A percentile compares a stretch with the other conserved stretches of the same genome.
These are phyloP conservation scores for Amanita jacksonii DNA, from an alignment of 768 basidiomycete genomes.

Conservation along the genomic window DNA sequence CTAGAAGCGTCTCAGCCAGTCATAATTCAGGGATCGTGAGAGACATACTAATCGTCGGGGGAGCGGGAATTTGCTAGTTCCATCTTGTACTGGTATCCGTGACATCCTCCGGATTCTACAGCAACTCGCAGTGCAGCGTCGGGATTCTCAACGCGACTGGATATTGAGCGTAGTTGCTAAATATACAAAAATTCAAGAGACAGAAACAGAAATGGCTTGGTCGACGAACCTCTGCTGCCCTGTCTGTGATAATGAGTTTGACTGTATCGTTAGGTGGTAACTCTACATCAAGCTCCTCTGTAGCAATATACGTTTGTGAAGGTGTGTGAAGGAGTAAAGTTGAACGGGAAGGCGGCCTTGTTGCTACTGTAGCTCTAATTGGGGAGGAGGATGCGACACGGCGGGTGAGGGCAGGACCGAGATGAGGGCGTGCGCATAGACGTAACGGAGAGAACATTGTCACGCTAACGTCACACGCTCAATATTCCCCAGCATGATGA, in stretches of 20 bases:
- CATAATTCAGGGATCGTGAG: not conserved
- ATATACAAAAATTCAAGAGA: slow-evolving; percentile 1
- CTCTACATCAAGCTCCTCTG: slow-evolving; percentile 57
- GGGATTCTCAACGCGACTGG: slow-evolving; percentile 51
- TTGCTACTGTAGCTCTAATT: slow-evolving; percentile 25
- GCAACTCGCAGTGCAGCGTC: slow-evolving; percentile 67
- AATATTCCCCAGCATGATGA: too few relatives aligned
- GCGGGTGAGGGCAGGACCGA: not conserved
- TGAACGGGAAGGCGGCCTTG: slow-evolving; percentile 34
- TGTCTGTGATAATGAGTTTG: slow-evolving; percentile 52
- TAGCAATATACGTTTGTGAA: slow-evolving; percentile 41
- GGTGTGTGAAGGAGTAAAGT: slow-evolving; percentile 43
- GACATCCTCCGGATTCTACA: slow-evolving; percentile 93
- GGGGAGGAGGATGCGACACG: slow-evolving; percentile 3
- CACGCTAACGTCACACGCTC: not conserved
- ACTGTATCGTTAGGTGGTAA: slow-evolving; percentile 44
- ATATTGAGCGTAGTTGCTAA: slow-evolving; percentile 75
- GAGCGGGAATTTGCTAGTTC: slow-evolving; percentile 54
- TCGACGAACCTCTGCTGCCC: slow-evolving; percentile 58
- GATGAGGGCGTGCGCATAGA: not conserved
- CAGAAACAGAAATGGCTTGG: slow-evolving; percentile 1
- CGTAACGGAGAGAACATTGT: slow-evolving; percentile 2
- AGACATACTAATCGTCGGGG: slow-evolving; percentile 79
- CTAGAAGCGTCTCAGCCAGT: slow-evolving; percentile 25
- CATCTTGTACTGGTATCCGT: slow-evolving; percentile 96